Conservation (phyloP, 2,329 filamentous ascomycete species). For the Fusarium nematophilum region DNA sequence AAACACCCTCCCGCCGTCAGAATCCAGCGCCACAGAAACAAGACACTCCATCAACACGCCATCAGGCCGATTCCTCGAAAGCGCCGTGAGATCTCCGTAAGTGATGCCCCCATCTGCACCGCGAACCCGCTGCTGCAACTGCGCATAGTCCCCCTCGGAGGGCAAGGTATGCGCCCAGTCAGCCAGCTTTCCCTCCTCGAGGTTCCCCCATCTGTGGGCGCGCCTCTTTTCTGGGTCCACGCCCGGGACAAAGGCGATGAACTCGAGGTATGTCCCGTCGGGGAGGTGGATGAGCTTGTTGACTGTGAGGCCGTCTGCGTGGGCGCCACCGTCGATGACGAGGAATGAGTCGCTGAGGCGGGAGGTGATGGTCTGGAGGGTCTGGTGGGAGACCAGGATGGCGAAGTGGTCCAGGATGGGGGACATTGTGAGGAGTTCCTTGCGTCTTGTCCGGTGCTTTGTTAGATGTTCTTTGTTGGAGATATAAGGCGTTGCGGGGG, state of each 20-base stretch:
- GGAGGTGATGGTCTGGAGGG: constrained; percentile 58
- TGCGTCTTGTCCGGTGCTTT: not conserved
- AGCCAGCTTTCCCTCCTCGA: constrained; percentile 61
- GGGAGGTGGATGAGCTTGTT: constrained; percentile 72
- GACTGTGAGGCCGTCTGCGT: constrained; percentile 69
- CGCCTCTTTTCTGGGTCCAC: constrained; percentile 52
- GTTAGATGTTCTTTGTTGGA: not conserved
- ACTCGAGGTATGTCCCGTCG: constrained; percentile 74
- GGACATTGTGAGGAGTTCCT: constrained; percentile 8
- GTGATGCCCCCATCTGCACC: constrained; percentile 48
- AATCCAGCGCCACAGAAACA: constrained; percentile 58
- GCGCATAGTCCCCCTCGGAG: constrained; percentile 49
- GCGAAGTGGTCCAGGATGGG: constrained; percentile 71
- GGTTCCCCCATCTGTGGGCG: constrained; percentile 69
- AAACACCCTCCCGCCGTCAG: constrained; percentile 39
- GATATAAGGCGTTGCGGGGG: constrained; percentile 25
- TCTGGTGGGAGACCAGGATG: constrained; percentile 66
- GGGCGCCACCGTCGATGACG: constrained; percentile 69
- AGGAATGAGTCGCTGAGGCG: constrained; percentile 66
- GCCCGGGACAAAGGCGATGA: constrained; percentile 70
- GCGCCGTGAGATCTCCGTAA: constrained; percentile 62
- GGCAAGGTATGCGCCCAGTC: constrained; percentile 69
- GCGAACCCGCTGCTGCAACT: constrained; percentile 52
- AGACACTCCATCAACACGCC: constrained; percentile 69
- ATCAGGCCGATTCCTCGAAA: constrained; percentile 66